Conservation (phyloP, 2,329 filamentous ascomycete species). For the Sclerotinia glacialis region DNA sequence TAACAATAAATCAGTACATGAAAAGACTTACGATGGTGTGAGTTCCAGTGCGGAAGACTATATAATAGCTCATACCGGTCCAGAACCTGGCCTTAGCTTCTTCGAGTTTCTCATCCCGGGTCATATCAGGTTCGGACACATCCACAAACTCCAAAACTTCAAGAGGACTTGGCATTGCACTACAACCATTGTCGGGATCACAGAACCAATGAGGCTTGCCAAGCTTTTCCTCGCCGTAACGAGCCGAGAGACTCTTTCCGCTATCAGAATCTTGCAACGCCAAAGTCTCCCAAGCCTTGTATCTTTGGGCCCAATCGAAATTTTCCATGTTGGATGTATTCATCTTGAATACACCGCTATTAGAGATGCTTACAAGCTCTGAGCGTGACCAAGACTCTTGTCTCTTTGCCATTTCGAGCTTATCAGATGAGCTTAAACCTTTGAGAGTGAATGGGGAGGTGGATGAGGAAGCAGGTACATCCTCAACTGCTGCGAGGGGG, state of each 20-base stretch:
- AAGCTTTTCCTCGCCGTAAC: not conserved
- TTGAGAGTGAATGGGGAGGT: too few species aligned
- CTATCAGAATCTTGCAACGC: not conserved
- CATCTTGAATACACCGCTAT: not conserved
- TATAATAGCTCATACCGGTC: not conserved
- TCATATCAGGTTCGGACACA: not conserved
- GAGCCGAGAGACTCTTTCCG: not conserved
- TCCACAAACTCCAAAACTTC: constrained; percentile 5
- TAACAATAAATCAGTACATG: not conserved
- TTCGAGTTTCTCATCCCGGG: not conserved
- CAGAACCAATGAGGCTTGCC: constrained; percentile 7
- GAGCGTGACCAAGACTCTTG: not conserved
- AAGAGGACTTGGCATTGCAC: not conserved
- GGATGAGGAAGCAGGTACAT: too few species aligned
- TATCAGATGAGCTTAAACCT: not conserved
- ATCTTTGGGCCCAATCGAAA: not conserved
- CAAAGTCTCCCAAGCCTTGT: not conserved
- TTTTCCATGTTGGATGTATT: not conserved
- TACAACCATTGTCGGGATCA: not conserved
- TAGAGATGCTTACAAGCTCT: not conserved
- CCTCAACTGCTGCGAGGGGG: too few species aligned
- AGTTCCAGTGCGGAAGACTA: not conserved
- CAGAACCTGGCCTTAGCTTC: constrained; percentile 15
- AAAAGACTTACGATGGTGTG: not conserved
- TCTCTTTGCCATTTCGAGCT: too few species aligned